Evolutionary conservation across 495 filamentous ascomycete genomes (phyloP), one percentile per base, ranked within the genome.

Genomic region (Barbatosphaeria neglecta): DNA sequence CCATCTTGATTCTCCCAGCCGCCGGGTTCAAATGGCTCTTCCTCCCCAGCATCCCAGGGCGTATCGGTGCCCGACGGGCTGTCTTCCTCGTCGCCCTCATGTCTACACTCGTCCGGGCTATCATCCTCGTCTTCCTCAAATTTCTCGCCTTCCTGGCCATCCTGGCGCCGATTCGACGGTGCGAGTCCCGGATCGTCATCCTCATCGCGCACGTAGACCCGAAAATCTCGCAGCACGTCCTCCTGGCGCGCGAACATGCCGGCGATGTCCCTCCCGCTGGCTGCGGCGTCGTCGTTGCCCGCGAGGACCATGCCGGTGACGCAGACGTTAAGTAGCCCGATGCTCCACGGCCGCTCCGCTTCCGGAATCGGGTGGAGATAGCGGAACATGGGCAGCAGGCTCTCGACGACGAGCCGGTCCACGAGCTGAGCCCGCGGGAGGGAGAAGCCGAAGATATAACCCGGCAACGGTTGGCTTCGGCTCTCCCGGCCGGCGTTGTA

Each of bases 241-340:
- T 83, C 80, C 55, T 90, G 84, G 43, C 67, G 66, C 43, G 64
- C 73, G 57, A 88, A 85, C 83, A 88, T 87, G 46, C 61, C 65
- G 3, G 69, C 71, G 50, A 88, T 87, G 54, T 87, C 76, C 45
- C 64, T 54, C 2, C 65, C 61, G 11, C 68, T 63, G 9, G 75
- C 72, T 43, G 58, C 67, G 47, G 62, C 66, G 43, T 70, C 72
- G 47, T 72, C 71, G 43, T 66, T 56, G 2, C 75, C 79, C 17
- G 69, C 73, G 48, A 81, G 76, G 2, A 76, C 71, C 80, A 97
- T 90, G 55, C 93, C 90, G 1, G 85, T 84, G 2, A 87, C 87
- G 18, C 85, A 88, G 13, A 97, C 63, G 55, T 97, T 97, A 43
- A 97, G 64, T 35, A 95, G 58, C 44, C 82, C 84, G 13, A 94